These are phyloP conservation scores for Mallotus japonicus DNA, from an alignment of 441 rosid genomes.

Conservation along the genomic window DNA sequence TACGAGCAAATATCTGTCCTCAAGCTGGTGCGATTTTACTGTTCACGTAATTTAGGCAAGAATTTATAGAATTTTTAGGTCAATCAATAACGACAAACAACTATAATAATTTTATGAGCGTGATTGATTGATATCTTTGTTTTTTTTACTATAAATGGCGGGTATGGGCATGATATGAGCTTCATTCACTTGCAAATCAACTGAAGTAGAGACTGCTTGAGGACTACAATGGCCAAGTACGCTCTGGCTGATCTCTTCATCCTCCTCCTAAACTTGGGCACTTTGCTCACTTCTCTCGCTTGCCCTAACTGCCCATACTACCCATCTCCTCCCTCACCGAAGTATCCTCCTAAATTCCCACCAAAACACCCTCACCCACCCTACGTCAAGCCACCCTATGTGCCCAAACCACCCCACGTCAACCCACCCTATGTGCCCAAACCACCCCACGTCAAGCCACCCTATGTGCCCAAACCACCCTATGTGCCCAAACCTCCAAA, in stretches of 20 bases:
- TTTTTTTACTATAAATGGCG: constrained; percentile 1
- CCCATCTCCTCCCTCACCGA: constrained; percentile 38
- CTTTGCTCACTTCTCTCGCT: constrained; percentile 37
- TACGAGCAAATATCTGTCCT: no score
- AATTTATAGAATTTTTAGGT: background rate
- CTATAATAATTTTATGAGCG: background rate
- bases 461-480: no score
- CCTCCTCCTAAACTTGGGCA: constrained; percentile 30
- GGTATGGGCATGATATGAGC: background rate
- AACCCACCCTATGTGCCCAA: no score
- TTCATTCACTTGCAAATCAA: background rate
- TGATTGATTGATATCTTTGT: background rate
- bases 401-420: constrained; percentile 33
- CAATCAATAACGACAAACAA: background rate
- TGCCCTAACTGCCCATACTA: constrained; percentile 50
- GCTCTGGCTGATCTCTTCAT: constrained; percentile 20
- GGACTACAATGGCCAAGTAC: constrained; percentile 20
- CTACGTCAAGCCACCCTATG: constrained; percentile 23
- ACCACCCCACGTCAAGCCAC: no score
- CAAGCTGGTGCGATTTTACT: no score
- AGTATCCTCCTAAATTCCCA: constrained; percentile 25
- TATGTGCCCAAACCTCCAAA: constrained; percentile 28
- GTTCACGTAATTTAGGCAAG: background rate
- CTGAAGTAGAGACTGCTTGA: background rate
- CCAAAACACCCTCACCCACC: constrained; percentile 33